phyloP scores from a whole-genome alignment of 257 asterid genomes.

The Vinca minor region DNA sequence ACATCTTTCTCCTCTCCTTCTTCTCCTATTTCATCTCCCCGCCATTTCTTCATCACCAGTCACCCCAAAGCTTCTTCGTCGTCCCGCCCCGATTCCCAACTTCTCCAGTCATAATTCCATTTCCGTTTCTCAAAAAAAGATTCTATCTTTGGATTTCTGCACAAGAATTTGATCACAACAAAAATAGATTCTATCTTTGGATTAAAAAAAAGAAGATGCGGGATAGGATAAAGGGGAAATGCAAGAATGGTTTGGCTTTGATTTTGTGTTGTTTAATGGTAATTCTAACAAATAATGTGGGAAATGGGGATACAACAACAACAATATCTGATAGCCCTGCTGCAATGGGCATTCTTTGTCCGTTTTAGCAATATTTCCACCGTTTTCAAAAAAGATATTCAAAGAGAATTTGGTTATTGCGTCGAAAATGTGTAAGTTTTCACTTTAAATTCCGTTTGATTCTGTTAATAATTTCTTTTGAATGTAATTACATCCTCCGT shows the following conservation, averaged over 20 bases:
- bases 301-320: constrained; percentile 5
- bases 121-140: too few relatives aligned
- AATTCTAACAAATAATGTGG: neutral
- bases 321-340: constrained; percentile 20
- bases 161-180: too few relatives aligned
- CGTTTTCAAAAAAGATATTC: constrained; percentile 40
- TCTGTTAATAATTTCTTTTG: neutral
- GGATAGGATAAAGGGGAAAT: neutral
- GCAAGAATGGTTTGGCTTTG: neutral
- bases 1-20: constrained; percentile 7
- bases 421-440: constrained; percentile 52
- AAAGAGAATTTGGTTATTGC: constrained; percentile 49
- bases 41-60: constrained; percentile 62
- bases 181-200: too few relatives aligned
- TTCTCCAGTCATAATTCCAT: constrained; percentile 5
- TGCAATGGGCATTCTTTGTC: constrained; percentile 31
- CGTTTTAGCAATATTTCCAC: constrained; percentile 57
- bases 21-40: constrained; percentile 73
- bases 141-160: neutral
- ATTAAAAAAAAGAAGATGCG: constrained; percentile 5
- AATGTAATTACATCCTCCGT: too few relatives aligned
- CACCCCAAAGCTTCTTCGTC: too few relatives aligned
- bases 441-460: neutral
- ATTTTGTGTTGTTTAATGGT: neutral
- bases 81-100: too few relatives aligned